Base-by-base conservation (phyloP, 805 yeast species). In the Ogataea parapolymorpha region DNA sequence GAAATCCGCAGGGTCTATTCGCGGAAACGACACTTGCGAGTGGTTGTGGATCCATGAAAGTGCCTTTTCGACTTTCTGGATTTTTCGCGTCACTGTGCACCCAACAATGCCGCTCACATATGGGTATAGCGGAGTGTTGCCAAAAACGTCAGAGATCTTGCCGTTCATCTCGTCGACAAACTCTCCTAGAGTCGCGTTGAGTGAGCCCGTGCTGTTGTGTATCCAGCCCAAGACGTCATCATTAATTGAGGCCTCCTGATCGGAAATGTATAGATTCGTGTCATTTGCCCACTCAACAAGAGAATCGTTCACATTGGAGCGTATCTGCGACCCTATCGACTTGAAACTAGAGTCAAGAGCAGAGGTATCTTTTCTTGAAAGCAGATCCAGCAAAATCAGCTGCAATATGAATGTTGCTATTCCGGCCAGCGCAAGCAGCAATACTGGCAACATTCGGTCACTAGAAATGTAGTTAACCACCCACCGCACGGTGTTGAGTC, bases 31-130 rank as follows among this genome's bases (percentile, higher is more conserved):
- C 2, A 89, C 62, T 12, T 77, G 68, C 3, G 89, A 70, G 47
- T 85, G 68, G 26, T 81, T 66, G 50, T 82, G 70, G 2, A 89
- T 65, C 97, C 97, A 93, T 2, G 80, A 74, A 40, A 90, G 62
- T 0, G 95, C 98, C 23, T 74, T 56, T 48, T 85, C 85, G 2
- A 88, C 67, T 16, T 73, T 69, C 11, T 69, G 70, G 6, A 91
- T 59, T 53, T 91, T 93, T 35, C 82, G 69, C 13, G 86, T 91
- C 27, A 93, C 68, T 3, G 86, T 77, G 65, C 99, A 91, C 24
- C 81, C 79, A 4, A 90, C 84, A 0, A 88, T 78, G 0, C 82
- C 72, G 22, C 72, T 70, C 33, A 88, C 70, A 0, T 95, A 85
- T 1, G 58, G 58, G 34, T 79, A 75, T 9, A 91, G 63, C 0